A percentile compares a stretch with the other conserved stretches of the same genome.
phyloP scores from a whole-genome alignment of 2,329 filamentous ascomycete species.

The Fusarium coffeatum region DNA sequence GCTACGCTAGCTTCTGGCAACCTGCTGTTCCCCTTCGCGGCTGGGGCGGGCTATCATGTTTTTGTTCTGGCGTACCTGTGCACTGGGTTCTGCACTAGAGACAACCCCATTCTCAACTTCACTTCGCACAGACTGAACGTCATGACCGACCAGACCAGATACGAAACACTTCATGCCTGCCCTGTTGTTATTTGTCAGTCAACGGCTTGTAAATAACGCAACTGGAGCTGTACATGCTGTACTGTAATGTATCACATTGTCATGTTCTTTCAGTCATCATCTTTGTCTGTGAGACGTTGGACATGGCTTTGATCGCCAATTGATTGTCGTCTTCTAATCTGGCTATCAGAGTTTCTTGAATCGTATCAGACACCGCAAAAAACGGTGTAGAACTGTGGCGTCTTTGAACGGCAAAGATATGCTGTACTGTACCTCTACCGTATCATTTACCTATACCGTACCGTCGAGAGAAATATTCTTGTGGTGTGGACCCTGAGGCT shows the following conservation, averaged over 20 bases:
- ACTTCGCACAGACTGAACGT: slow-evolving; percentile 30
- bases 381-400: slow-evolving; percentile 29
- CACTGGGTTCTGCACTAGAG: slow-evolving; percentile 37
- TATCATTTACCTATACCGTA: neutral
- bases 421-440: neutral
- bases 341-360: slow-evolving; percentile 12
- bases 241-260: slow-evolving; percentile 1
- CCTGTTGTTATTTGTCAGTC: slow-evolving; percentile 22
- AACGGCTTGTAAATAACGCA: slow-evolving; percentile 37
- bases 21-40: slow-evolving; percentile 30
- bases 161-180: slow-evolving; percentile 22
- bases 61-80: slow-evolving; percentile 3
- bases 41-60: slow-evolving; percentile 38
- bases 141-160: slow-evolving; percentile 23
- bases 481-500: slow-evolving; percentile 47
- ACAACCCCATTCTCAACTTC: slow-evolving; percentile 28
- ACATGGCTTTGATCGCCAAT: slow-evolving; percentile 13
- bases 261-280: neutral
- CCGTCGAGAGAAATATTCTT: neutral
- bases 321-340: slow-evolving; percentile 17
- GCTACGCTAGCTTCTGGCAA: slow-evolving; percentile 19
- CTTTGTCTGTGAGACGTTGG: slow-evolving; percentile 8
- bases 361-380: slow-evolving; percentile 26
- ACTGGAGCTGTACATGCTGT: slow-evolving; percentile 1
- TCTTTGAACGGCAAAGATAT: slow-evolving; percentile 37